phyloP scores from a whole-genome alignment of 495 filamentous ascomycete species.

The Mycothermus thermophilus region DNA sequence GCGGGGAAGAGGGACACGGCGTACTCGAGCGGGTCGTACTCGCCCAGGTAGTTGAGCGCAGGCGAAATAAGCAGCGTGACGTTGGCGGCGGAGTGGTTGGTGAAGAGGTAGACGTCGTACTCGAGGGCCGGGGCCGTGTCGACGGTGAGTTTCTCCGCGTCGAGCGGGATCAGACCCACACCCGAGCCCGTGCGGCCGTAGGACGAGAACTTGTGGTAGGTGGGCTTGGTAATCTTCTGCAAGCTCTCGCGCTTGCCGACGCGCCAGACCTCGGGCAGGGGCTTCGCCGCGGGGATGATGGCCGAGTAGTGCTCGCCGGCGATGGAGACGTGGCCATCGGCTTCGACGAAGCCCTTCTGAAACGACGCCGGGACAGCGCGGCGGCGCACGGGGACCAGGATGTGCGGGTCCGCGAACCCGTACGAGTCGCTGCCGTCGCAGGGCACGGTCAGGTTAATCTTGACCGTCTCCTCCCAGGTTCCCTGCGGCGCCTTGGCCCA shows the following conservation, averaged over 20 bases:
- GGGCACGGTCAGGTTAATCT: conserved; percentile 42
- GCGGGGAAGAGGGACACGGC: conserved; percentile 37
- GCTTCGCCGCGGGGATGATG: conserved; percentile 23
- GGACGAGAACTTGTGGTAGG: conserved; percentile 38
- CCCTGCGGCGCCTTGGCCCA: conserved; percentile 41
- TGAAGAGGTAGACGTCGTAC: conserved; percentile 55
- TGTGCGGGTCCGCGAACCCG: conserved; percentile 31
- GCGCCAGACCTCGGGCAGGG: conserved; percentile 23
- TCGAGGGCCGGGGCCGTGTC: conserved; percentile 42
- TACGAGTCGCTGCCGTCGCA: conserved; percentile 41
- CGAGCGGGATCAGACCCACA: conserved; percentile 41
- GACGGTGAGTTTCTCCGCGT: conserved; percentile 33
- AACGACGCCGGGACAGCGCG: conserved; percentile 41
- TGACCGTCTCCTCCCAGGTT: conserved; percentile 30
- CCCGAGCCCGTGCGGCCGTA: conserved; percentile 46
- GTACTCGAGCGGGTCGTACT: conserved; percentile 45
- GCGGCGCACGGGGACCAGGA: conserved; percentile 46
- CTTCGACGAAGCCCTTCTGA: conserved; percentile 50
- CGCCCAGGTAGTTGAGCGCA: conserved; percentile 46
- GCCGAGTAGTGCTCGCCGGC: conserved; percentile 41
- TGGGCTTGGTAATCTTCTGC: no score
- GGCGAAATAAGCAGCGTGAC: conserved; percentile 48
- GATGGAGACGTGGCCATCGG: conserved; percentile 46
- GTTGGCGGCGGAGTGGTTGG: conserved; percentile 36
- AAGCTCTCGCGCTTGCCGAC: no score